These are phyloP conservation scores for Chalciporus chontae DNA, from an alignment of 768 basidiomycete species.

Conservation along the genomic window DNA sequence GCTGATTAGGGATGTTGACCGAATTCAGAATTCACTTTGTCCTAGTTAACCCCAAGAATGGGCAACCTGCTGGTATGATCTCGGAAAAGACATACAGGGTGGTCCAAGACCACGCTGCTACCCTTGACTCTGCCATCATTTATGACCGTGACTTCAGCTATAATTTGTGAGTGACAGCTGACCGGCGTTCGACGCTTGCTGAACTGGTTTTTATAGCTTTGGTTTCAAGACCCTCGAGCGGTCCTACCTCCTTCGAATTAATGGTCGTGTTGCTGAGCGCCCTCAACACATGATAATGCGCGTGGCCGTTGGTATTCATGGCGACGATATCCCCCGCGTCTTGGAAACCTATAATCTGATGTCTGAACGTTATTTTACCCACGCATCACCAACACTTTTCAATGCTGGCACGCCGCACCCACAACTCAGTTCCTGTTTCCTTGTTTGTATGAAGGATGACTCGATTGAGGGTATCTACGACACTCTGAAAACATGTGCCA, in stretches of 20 bases:
- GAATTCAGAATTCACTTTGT: neutral
- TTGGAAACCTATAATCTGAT: constrained; percentile 94
- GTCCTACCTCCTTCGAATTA: constrained; percentile 91
- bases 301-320: constrained; percentile 97
- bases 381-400: constrained; percentile 96
- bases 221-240: constrained; percentile 99
- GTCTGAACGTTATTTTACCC: constrained; percentile 98
- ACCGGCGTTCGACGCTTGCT: neutral
- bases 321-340: constrained; percentile 79
- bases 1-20: constrained; percentile 18
- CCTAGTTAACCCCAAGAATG: constrained; percentile 93
- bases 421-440: constrained; percentile 96
- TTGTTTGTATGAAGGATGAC: constrained; percentile 97
- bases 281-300: constrained; percentile 99
- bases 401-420: constrained; percentile 95
- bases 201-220: constrained; percentile 50
- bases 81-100: constrained; percentile 80
- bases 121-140: constrained; percentile 91
- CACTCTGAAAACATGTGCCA: constrained; percentile 94
- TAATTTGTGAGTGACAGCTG: constrained; percentile 64
- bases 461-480: constrained; percentile 99
- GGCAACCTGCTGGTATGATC: constrained; percentile 84
- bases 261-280: constrained; percentile 92
- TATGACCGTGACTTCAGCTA: constrained; percentile 98
- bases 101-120: constrained; percentile 76